phyloP scores from a whole-genome alignment of 768 basidiomycete species.

The Auricularia heimuer region DNA sequence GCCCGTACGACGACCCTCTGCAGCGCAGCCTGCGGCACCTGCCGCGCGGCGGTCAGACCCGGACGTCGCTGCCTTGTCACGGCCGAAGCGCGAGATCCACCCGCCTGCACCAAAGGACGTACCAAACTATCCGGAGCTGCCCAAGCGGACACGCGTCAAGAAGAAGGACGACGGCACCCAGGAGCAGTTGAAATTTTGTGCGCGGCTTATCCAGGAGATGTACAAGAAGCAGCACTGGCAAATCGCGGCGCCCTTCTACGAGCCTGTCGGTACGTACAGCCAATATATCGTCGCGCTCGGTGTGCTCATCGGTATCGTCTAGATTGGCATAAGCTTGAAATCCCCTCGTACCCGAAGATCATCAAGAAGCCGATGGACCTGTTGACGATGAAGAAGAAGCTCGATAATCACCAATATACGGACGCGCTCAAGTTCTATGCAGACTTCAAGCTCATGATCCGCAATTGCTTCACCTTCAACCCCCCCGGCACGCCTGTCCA shows the following conservation, averaged over 20 bases:
- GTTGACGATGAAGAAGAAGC: slow-evolving; percentile 75
- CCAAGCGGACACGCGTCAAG: slow-evolving; percentile 51
- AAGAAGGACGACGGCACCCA: slow-evolving; percentile 55
- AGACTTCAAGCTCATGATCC: slow-evolving; percentile 91
- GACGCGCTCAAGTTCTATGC: slow-evolving; percentile 74
- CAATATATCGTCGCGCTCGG: background rate
- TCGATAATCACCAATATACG: slow-evolving; percentile 67
- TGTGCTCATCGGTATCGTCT: slow-evolving; percentile 3
- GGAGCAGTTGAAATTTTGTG: slow-evolving; percentile 81
- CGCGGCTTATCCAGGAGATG: slow-evolving; percentile 63
- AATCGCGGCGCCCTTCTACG: slow-evolving; percentile 78
- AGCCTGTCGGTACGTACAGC: slow-evolving; percentile 73
- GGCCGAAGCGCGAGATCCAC: slow-evolving; percentile 98
- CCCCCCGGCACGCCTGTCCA: slow-evolving; percentile 81
- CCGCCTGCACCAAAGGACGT: slow-evolving; percentile 90
- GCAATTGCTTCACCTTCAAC: slow-evolving; percentile 90
- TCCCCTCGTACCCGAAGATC: slow-evolving; percentile 79
- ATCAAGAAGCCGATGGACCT: slow-evolving; percentile 96
- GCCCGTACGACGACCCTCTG: slow-evolving; percentile 60
- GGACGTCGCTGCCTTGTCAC: slow-evolving; percentile 39
- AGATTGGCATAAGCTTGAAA: slow-evolving; percentile 71
- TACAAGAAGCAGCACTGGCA: slow-evolving; percentile 67
- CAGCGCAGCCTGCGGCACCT: slow-evolving; percentile 53
- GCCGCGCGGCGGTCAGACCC: slow-evolving; percentile 35
- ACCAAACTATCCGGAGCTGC: slow-evolving; percentile 59